Base-by-base conservation (phyloP, 306 rosid species). In the Cicer bijugum region DNA sequence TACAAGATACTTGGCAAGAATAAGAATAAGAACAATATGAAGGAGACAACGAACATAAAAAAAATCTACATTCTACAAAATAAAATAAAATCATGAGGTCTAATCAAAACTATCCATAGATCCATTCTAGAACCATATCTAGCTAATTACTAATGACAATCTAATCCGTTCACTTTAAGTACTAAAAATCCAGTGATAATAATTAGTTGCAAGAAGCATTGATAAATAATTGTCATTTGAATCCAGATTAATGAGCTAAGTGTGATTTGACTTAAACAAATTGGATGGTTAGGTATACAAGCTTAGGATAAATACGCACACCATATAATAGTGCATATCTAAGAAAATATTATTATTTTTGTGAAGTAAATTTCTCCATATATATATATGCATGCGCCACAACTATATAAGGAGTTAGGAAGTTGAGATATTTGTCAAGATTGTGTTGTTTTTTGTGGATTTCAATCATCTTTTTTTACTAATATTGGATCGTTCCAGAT, bases 391-490 rank as follows among this genome's bases (percentile, higher is more conserved):
- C 55, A 77, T 43, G 74, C 61, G 61, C 58, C 68, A 53, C 68
- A 72, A 50, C 56, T 4, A 67, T 28, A 63, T 14, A 63, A 55
- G 53, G 62, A 79, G 76, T 79, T 74, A 75, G 86, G 87, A 76
- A 82, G 62, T 73, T 9, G 50, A 83, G 86, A 84, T 83, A 80
- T 79, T 84, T 88, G 86, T 84, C 75, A 56, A 83, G 82, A 84
- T 85, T 62, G 42, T 79, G 89, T 78, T 80, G 67, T 56, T 71
- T 77, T 77, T 12, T 69, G 72, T 78, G 78, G 78, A 81, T 81
- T 87, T 78, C 80, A 87, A 83, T 77, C 53, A 78, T 74, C 72
- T 62, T 10, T 12, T 1, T 62, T 37, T 7, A 76, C 42, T 15
- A 39, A 59, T 33, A 4, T 38, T 43, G 51, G 65, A 72, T 57